Evolutionary conservation across 148 eudicot species (phyloP).

Genomic region (Camellia japonica): DNA sequence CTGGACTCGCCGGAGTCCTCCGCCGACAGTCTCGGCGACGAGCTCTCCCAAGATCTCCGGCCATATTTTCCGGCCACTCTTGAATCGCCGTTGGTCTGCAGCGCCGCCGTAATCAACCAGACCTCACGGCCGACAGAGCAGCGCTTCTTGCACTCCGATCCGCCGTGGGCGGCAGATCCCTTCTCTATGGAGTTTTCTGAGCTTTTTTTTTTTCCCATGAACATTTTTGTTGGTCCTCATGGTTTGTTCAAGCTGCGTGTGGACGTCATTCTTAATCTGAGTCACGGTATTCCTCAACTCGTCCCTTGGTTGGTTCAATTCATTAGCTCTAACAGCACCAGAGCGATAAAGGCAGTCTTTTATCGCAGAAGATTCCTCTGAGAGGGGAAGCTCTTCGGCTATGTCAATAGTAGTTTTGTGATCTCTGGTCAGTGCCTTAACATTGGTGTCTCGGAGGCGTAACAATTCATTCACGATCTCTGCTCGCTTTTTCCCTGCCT

Average conservation of each 20-base stretch:
- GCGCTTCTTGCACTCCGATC: too few species aligned
- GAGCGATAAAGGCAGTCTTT: constrained; percentile 39
- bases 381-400: constrained; percentile 66
- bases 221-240: constrained; percentile 65
- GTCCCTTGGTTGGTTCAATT: constrained; percentile 79
- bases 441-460: constrained; percentile 58
- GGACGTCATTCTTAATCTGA: constrained; percentile 73
- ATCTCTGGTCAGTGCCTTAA: constrained; percentile 60
- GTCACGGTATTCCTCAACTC: constrained; percentile 73
- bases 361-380: constrained; percentile 70
- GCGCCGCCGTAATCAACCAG: constrained; percentile 75
- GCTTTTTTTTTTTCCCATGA: constrained; percentile 72
- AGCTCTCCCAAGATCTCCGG: constrained; percentile 12
- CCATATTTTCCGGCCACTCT: constrained; percentile 27
- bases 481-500: constrained; percentile 90
- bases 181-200: constrained; percentile 76
- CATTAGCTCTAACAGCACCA: constrained; percentile 73
- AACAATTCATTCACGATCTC: constrained; percentile 67
- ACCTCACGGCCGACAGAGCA: too few species aligned
- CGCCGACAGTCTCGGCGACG: constrained; percentile 19
- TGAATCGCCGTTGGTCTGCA: constrained; percentile 38
- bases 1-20: constrained; percentile 34
- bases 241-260: constrained; percentile 73
- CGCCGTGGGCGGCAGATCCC: too few species aligned
- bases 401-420: constrained; percentile 84